Evolutionary conservation across 352 stramenopile species (phyloP).

Genomic region (Pythium sukuiense): DNA sequence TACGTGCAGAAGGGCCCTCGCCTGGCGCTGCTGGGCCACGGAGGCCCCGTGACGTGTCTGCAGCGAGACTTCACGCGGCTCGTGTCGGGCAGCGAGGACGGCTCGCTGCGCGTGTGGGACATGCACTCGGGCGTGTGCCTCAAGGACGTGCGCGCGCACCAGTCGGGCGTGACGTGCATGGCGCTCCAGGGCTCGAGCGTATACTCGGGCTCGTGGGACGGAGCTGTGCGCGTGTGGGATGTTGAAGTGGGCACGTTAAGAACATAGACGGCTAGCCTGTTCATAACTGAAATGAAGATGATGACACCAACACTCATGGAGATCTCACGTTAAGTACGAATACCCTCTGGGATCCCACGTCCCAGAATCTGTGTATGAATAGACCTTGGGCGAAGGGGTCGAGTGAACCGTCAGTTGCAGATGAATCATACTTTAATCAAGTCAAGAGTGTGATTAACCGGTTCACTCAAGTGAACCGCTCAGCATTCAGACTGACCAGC

Average conservation of each 20-base stretch:
- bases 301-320: conserved; percentile 19
- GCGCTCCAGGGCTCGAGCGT: conserved; percentile 62
- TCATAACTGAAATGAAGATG: conserved; percentile 8
- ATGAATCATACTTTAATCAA: conserved; percentile 14
- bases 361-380: conserved; percentile 7
- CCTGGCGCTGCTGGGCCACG: conserved; percentile 54
- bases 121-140: conserved; percentile 76
- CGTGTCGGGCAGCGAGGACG: conserved; percentile 77
- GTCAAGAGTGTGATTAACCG: conserved; percentile 3
- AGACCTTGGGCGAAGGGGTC: not conserved
- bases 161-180: conserved; percentile 65
- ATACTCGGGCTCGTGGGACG: conserved; percentile 77
- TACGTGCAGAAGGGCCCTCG: conserved; percentile 69
- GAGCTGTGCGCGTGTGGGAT: conserved; percentile 67
- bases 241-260: conserved; percentile 35
- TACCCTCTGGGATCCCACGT: not conserved
- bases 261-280: not conserved
- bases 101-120: conserved; percentile 71
- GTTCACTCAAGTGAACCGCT: conserved; percentile 16
- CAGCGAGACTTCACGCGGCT: conserved; percentile 82
- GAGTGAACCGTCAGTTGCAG: conserved; percentile 11
- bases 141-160: conserved; percentile 54
- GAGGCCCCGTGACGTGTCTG: conserved; percentile 56
- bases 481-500: not conserved
- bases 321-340: not conserved